Evolutionary conservation across 179 eudicot genomes (phyloP), one percentile per base, ranked within the genome.

Genomic region (Heliamphora pulchella): DNA sequence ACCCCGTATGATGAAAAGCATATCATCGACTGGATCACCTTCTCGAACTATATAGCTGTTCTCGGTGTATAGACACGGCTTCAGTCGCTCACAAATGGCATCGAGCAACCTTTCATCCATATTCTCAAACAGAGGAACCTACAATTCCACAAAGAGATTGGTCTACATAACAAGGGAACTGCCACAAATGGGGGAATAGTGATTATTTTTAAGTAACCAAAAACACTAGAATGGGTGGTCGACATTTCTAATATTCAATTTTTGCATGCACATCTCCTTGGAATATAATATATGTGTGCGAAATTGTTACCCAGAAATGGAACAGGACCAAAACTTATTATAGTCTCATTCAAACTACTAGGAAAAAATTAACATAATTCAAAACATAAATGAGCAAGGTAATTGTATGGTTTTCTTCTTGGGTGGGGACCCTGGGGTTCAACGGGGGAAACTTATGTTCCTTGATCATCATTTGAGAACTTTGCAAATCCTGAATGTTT

Each of bases 31-130:
- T 31, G 31, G 31, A 31, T 31, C 31, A 31, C 31, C 31, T 31
- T 31, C 31, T 31, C 31, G 31, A 5, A 93, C 90, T 39, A 93
- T 89, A 83, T 88, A 88, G 1, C 92, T 90, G 53, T 78, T 65
- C 67, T 93, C 98, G 0, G 96, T 93, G 84, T 90, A 93, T 20
- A 93, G 77, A 83, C 96, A 89, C 47, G 98, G 98, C 84, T 93
- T 93, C 58, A 93, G 83, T 31, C 98, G 87, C 85, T 93, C 98
- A 77, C 98, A 93, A 1, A 93, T 93, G 57, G 98, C 98, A 83
- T 90, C 96, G n/a, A 93, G 90, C 82, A 93, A 85, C 81, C 94
- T 84, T 82, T 92, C 98, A 71, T 93, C 98, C 97, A 92, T 89
- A 72, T 89, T 93, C 39, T 89, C 97, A 86, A 93, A 93, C 15